Conservation (phyloP, 2,329 filamentous ascomycete species). For the Neopestalotiopsis clavispora region DNA sequence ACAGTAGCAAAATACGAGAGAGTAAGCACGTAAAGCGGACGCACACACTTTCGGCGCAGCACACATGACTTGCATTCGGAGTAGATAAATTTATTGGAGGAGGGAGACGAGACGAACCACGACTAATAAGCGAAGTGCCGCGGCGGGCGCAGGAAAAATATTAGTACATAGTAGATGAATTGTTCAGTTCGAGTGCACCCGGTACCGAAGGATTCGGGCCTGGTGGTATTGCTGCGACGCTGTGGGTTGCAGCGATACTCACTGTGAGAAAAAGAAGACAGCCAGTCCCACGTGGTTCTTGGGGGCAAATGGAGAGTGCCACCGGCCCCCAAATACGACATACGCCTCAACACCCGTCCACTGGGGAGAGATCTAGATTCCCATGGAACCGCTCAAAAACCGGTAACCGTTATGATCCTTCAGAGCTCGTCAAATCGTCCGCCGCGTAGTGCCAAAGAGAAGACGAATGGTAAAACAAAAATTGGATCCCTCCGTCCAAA, state of each 20-base stretch:
- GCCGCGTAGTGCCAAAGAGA: neutral
- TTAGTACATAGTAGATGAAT: neutral
- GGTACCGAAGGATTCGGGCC: neutral
- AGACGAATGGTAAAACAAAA: neutral
- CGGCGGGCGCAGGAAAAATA: neutral
- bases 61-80: neutral
- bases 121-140: neutral
- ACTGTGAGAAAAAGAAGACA: neutral
- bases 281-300: conserved; percentile 11
- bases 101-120: neutral
- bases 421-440: neutral
- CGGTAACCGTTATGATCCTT: neutral
- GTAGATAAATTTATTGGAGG: neutral
- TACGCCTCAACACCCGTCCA: neutral
- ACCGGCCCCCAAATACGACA: conserved; percentile 7
- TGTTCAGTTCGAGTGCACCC: neutral
- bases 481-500: neutral
- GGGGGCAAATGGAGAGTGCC: neutral
- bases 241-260: neutral
- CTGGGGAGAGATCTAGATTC: neutral
- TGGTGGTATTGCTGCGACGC: neutral
- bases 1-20: neutral
- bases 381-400: neutral
- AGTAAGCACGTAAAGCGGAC: neutral
- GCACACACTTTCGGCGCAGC: neutral